These are phyloP conservation scores for Macrolepiota dolichaula DNA, from an alignment of 768 basidiomycete genomes.

Conservation along the genomic window DNA sequence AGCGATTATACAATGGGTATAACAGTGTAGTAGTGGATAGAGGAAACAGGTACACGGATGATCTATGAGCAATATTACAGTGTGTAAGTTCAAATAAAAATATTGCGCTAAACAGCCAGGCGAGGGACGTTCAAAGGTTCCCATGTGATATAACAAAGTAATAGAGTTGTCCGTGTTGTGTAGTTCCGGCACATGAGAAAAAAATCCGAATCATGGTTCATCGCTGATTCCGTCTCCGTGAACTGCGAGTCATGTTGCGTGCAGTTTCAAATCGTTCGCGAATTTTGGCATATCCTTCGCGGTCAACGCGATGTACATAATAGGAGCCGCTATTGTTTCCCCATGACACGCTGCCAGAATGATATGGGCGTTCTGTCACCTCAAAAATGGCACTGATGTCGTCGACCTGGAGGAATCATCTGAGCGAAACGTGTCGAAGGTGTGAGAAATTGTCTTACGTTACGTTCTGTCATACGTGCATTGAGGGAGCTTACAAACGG, in stretches of 20 bases:
- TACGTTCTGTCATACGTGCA: slow-evolving; percentile 80
- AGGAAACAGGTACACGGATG: neutral
- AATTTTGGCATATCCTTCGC: slow-evolving; percentile 63
- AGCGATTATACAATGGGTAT: neutral
- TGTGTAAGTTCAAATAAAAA: neutral
- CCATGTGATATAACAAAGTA: neutral
- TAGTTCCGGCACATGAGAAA: neutral
- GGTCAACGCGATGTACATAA: slow-evolving; percentile 75
- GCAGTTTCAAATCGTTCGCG: slow-evolving; percentile 54
- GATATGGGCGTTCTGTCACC: slow-evolving; percentile 63
- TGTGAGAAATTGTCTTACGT: slow-evolving; percentile 42
- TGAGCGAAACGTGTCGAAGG: neutral
- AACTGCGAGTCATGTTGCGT: slow-evolving; percentile 18
- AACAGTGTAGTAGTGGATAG: neutral
- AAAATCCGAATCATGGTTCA: neutral
- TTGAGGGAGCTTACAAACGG: slow-evolving; percentile 76
- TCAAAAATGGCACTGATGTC: slow-evolving; percentile 84
- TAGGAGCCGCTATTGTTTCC: slow-evolving; percentile 67
- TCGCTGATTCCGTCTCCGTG: neutral
- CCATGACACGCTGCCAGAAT: slow-evolving; percentile 80
- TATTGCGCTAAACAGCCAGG: neutral
- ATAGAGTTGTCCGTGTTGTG: neutral
- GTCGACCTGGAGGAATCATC: slow-evolving; percentile 45
- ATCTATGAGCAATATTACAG: slow-evolving; percentile 5
- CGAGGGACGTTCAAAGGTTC: neutral